phyloP scores from a whole-genome alignment of 768 basidiomycete genomes.

The Russula griseocarnosa region DNA sequence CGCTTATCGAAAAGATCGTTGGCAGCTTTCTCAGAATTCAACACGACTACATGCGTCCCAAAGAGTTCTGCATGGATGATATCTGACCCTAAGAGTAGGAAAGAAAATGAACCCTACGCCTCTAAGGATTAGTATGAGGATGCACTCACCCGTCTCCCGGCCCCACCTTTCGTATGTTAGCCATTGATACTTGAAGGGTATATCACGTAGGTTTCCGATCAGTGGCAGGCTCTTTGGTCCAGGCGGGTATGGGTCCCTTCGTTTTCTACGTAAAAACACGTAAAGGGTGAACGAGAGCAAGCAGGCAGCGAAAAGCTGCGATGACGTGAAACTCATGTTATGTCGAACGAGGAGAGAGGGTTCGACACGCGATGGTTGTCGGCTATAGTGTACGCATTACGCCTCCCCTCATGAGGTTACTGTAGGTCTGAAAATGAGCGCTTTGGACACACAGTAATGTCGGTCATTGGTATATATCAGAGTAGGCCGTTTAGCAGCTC shows the following conservation, averaged over 20 bases:
- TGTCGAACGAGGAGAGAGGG: neutral
- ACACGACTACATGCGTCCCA: slow-evolving; percentile 31
- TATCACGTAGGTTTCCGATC: slow-evolving; percentile 28
- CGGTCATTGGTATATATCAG: too few relatives aligned
- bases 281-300: slow-evolving; percentile 5
- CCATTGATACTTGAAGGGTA: slow-evolving; percentile 28
- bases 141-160: slow-evolving; percentile 26
- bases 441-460: neutral
- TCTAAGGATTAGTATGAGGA: neutral
- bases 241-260: slow-evolving; percentile 18
- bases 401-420: too few relatives aligned
- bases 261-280: neutral
- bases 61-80: slow-evolving; percentile 31
- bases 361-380: neutral
- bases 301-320: neutral
- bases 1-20: slow-evolving; percentile 34
- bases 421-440: too few relatives aligned
- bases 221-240: slow-evolving; percentile 29
- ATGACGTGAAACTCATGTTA: neutral
- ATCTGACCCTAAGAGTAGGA: slow-evolving; percentile 27
- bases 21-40: slow-evolving; percentile 34
- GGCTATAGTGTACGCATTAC: too few relatives aligned
- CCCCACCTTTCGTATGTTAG: slow-evolving; percentile 27
- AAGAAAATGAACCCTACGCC: neutral
- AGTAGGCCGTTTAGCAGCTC: too few relatives aligned